Evolutionary conservation across 768 basidiomycete genomes (phyloP), one percentile per base, ranked within the genome.

Genomic region (Ramaria rubella): DNA sequence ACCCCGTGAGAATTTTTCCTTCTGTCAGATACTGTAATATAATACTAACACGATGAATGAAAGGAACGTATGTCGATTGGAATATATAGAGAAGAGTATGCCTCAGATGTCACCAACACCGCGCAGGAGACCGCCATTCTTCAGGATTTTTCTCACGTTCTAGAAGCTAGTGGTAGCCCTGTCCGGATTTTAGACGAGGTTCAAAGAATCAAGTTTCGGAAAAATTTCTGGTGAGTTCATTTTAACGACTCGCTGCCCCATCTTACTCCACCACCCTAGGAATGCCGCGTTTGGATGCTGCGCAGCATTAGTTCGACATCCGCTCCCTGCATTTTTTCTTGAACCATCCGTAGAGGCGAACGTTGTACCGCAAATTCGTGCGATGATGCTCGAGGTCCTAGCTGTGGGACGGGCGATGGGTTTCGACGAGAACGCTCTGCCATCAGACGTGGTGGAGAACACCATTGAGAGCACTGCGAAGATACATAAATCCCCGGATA

Each of bases 121-220:
- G 63, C 70, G 4, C 70, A 70, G 33, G 79, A 82, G 57, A 59
- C 66, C 6, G 65, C 64, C 1, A 58, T 79, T 4, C 68, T 84
- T 26, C 58, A 71, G 17, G 81, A 77, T 38, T 71, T 86, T 51
- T 71, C 71, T 0, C 59, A 60, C 9, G 66, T 84, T 9, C 66
- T 86, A 4, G 64, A 69, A 50, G 63, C 65, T 8, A 82, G 82
- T 19, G 82, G 82, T 5, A 76, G 72, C 36, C 71, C 73, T 0
- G 65, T 77, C 19, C 72, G 61, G 0, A 71, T 82, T 52, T 77
- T 76, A 12, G 72, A 79, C 17, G 81, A 85, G 59, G 80, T 85
- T n/a, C 83, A 83, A 62, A 74, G 82, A 14, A 65, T 72, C 60
- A 85, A 84, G 63, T 86, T 78, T 58, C 60, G 69, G 2, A 86